Conservation (phyloP, 306 rosid species). For the Heteromeles arbutifolia region DNA sequence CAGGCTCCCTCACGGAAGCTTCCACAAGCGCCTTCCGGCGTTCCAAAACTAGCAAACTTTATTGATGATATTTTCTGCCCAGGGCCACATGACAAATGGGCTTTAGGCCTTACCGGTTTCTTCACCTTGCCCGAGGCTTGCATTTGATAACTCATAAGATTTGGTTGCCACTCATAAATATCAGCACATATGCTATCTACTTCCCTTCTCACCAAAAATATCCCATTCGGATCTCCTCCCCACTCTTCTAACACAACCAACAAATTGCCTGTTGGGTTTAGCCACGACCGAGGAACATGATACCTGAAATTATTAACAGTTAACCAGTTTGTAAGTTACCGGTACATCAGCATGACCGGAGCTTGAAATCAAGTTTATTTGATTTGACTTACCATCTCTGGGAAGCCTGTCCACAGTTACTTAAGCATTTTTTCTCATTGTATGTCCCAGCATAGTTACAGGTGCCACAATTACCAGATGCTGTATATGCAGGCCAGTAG, state of each 20-base stretch:
- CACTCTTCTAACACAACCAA: conserved; percentile 85
- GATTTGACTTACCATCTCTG: conserved; percentile 77
- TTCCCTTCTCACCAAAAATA: conserved; percentile 75
- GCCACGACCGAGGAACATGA: conserved; percentile 92
- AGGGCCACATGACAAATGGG: conserved; percentile 70
- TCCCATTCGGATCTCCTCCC: conserved; percentile 89
- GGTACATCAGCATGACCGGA: neutral
- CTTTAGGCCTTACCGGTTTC: conserved; percentile 69
- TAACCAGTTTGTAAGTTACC: conserved; percentile 14
- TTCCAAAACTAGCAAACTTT: conserved; percentile 96
- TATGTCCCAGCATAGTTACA: conserved; percentile 78
- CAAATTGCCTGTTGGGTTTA: conserved; percentile 78
- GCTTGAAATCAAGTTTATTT: neutral
- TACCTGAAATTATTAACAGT: conserved; percentile 56
- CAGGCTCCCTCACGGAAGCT: conserved; percentile 77
- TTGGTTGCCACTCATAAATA: conserved; percentile 97
- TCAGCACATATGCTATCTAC: conserved; percentile 75
- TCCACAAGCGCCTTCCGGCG: conserved; percentile 83
- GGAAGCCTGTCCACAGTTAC: conserved; percentile 84
- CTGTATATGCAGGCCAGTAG: conserved; percentile 95
- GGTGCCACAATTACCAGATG: conserved; percentile 66
- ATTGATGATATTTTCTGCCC: conserved; percentile 83
- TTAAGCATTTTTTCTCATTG: conserved; percentile 61
- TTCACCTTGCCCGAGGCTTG: conserved; percentile 72
- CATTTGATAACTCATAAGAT: conserved; percentile 66